Conservation (phyloP, 2,329 filamentous ascomycete species). For the Massarina eburnea region DNA sequence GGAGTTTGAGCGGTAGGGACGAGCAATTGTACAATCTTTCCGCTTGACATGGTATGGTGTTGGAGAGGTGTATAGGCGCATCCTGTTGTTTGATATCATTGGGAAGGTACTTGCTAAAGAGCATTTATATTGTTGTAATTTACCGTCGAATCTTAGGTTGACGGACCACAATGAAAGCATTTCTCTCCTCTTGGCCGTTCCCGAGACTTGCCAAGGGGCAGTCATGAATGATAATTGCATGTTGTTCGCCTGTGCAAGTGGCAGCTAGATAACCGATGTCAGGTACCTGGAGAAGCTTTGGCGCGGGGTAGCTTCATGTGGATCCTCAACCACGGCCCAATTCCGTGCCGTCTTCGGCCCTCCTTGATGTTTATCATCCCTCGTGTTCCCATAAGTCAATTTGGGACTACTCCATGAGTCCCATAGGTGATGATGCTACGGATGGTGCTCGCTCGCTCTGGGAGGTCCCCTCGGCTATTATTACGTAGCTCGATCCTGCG, state of each 20-base stretch:
- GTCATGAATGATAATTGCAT: too few relatives aligned
- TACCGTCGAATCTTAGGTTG: not conserved
- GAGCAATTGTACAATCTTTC: not conserved
- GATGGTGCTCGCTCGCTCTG: constrained; percentile 22
- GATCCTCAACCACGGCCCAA: constrained; percentile 9
- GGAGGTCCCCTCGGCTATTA: constrained; percentile 6
- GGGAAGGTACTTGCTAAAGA: constrained; percentile 5
- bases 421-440: constrained; percentile 29
- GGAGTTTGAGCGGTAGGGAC: constrained; percentile 40
- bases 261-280: not conserved
- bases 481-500: constrained; percentile 4
- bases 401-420: constrained; percentile 14
- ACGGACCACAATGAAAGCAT: not conserved
- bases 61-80: not conserved
- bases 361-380: not conserved
- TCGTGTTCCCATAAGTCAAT: not conserved
- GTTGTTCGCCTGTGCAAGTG: not conserved
- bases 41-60: not conserved
- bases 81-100: constrained; percentile 7
- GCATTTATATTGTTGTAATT: not conserved
- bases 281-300: not conserved
- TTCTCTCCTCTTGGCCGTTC: too few relatives aligned
- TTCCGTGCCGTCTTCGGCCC: constrained; percentile 5
- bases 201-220: too few relatives aligned
- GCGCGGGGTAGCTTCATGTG: not conserved